These are phyloP conservation scores for Taphrina betulina DNA, from an alignment of 1,139 yeast genomes.

Conservation along the genomic window DNA sequence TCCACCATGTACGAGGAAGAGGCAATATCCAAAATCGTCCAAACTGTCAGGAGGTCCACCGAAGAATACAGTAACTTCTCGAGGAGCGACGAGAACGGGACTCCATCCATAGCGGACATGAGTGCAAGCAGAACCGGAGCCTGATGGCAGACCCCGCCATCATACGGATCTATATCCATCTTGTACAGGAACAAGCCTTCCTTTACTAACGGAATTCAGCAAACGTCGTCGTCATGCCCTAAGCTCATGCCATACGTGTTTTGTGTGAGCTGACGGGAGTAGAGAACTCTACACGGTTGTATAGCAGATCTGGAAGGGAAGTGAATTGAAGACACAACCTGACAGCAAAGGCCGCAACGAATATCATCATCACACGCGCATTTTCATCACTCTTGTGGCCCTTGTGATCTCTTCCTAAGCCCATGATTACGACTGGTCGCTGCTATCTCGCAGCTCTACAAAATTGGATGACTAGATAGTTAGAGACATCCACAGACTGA, in stretches of 20 bases:
- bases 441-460: too few relatives aligned
- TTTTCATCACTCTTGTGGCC: too few relatives aligned
- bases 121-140: slow-evolving; percentile 33
- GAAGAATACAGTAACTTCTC: slow-evolving; percentile 47
- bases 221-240: too few relatives aligned
- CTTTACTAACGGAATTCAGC: slow-evolving; percentile 46
- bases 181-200: slow-evolving; percentile 75
- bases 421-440: too few relatives aligned
- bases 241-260: too few relatives aligned
- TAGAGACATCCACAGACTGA: too few relatives aligned
- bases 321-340: slow-evolving; percentile 13
- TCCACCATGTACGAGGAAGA: slow-evolving; percentile 46
- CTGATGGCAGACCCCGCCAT: slow-evolving; percentile 84
- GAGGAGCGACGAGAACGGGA: slow-evolving; percentile 39
- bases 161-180: slow-evolving; percentile 66
- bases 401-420: too few relatives aligned
- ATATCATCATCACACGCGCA: slow-evolving; percentile 6
- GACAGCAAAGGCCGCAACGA: slow-evolving; percentile 12
- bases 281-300: slow-evolving; percentile 65
- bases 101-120: slow-evolving; percentile 40
- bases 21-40: slow-evolving; percentile 50
- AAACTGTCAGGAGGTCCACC: slow-evolving; percentile 49
- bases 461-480: too few relatives aligned
- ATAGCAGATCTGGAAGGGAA: slow-evolving; percentile 10
- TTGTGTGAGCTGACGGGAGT: slow-evolving; percentile 71